These are phyloP conservation scores for Paracamarosporium sp. DNA, from an alignment of 2,329 filamentous ascomycete genomes.

Conservation along the genomic window DNA sequence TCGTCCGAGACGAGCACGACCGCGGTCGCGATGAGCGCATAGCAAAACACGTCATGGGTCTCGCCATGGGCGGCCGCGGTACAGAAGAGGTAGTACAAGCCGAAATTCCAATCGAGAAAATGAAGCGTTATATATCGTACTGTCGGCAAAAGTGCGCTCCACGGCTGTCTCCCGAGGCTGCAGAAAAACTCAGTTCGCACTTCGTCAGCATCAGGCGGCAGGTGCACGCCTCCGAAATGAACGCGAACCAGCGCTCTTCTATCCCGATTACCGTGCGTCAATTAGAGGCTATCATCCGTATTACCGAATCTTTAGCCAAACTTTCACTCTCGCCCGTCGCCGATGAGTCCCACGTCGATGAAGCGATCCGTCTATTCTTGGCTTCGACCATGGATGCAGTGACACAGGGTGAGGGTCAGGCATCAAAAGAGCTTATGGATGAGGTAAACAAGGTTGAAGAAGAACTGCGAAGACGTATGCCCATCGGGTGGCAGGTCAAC, in stretches of 20 bases:
- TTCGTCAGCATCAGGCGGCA: conserved; percentile 96
- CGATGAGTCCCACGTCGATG: conserved; percentile 90
- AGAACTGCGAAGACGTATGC: conserved; percentile 83
- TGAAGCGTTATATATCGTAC: conserved; percentile 97
- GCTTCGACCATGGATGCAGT: conserved; percentile 98
- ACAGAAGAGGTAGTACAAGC: conserved; percentile 83
- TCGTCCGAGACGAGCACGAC: conserved; percentile 94
- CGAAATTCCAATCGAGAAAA: conserved; percentile 93
- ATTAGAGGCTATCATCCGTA: conserved; percentile 95
- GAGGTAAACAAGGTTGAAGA: conserved; percentile 87
- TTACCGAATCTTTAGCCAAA: conserved; percentile 95
- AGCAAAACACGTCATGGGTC: conserved; percentile 94
- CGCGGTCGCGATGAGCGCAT: conserved; percentile 89
- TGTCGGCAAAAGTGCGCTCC: conserved; percentile 95
- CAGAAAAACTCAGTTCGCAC: conserved; percentile 94
- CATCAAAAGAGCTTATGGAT: conserved; percentile 87
- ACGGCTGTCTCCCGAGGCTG: conserved; percentile 85
- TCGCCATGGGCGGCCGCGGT: conserved; percentile 90
- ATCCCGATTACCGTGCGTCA: conserved; percentile 98
- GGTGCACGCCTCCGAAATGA: conserved; percentile 88
- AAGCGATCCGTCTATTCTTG: conserved; percentile 95
- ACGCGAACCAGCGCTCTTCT: conserved; percentile 86
- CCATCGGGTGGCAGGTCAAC: conserved; percentile 95
- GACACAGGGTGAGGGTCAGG: conserved; percentile 79
- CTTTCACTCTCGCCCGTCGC: conserved; percentile 84